Evolutionary conservation across 495 filamentous ascomycete genomes (phyloP), one percentile per base, ranked within the genome.

Genomic region (Podospora australis): DNA sequence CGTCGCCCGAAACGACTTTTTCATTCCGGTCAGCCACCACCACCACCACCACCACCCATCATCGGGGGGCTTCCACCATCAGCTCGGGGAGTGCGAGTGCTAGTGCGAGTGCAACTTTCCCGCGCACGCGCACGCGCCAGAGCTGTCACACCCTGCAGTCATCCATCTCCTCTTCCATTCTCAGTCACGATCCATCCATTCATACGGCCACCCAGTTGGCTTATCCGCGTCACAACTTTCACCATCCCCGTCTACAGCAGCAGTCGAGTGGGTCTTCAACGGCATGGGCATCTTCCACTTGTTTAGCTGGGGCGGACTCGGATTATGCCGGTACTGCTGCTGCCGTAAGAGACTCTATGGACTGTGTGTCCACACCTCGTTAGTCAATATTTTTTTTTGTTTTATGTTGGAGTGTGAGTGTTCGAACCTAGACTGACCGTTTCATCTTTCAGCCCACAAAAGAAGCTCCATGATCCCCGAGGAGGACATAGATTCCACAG

Each of bases 131-230:
- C 21, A 62, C 56, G 47, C 54, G 57, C 11, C 56, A 62, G 25
- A 67, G 59, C 29, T 25, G 60, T 11, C 60, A 64, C 11, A 56
- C 52, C 13, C 43, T 67, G n/a, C 61, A 58, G 21, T 54, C 56
- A 0, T 56, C 62, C 20, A 19, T 50, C 7, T 63, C 57, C 23
- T 57, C 52, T 3, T 44, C 52, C 29, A 8, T 43, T 46, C 44
- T 46, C 11, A 56, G 42, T 39, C 40, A 43, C 13, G 59, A 65
- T 20, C 21, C 38, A 2, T 7, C 40, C 20, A 29, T 46, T 32
- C 54, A 49, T 45, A 7, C 28, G 40, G 9, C 21, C 2, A 55
- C 53, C 14, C 49, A 54, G 16, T 38, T 59, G 29, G 28, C 43
- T 22, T 50, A 52, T 40, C 56, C 57, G 4, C 56, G 40, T 26